These are phyloP conservation scores for Phialophora chinensis DNA, from an alignment of 2,329 filamentous ascomycete species.

Conservation along the genomic window DNA sequence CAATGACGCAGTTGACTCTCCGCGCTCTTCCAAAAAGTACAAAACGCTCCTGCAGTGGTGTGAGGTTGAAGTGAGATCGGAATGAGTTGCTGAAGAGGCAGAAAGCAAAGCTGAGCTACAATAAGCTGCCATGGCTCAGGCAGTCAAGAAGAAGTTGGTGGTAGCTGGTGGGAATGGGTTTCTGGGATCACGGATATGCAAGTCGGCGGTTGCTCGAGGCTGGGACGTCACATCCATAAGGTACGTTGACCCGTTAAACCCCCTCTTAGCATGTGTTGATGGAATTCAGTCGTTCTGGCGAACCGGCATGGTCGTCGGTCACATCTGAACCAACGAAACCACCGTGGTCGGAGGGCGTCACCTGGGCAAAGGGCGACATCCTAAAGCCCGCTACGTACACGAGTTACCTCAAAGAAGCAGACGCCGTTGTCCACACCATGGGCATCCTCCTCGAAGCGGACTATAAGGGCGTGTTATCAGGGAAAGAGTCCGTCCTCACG, in stretches of 20 bases:
- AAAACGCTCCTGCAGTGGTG: neutral
- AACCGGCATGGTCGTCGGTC: slow-evolving; percentile 82
- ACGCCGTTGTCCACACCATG: slow-evolving; percentile 92
- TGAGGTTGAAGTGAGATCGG: neutral
- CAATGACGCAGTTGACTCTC: slow-evolving; percentile 29
- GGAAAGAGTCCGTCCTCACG: slow-evolving; percentile 78
- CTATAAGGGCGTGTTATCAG: slow-evolving; percentile 90
- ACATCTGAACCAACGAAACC: slow-evolving; percentile 74
- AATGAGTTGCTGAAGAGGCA: neutral
- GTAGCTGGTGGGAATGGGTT: slow-evolving; percentile 96
- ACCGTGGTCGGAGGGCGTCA: slow-evolving; percentile 79
- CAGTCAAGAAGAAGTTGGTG: slow-evolving; percentile 75
- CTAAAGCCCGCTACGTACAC: slow-evolving; percentile 81
- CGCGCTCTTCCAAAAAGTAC: slow-evolving; percentile 21
- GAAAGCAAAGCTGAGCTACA: neutral
- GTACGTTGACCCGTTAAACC: slow-evolving; percentile 53
- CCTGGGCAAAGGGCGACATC: slow-evolving; percentile 88
- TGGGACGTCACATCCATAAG: slow-evolving; percentile 95
- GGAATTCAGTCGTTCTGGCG: slow-evolving; percentile 77
- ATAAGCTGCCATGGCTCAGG: slow-evolving; percentile 26
- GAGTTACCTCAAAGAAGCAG: slow-evolving; percentile 74
- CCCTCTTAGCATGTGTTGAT: slow-evolving; percentile 9
- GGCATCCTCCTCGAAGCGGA: slow-evolving; percentile 96
- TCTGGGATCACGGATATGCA: slow-evolving; percentile 83
- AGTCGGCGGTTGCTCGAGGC: slow-evolving; percentile 79